phyloP scores from a whole-genome alignment of 1,139 yeast species.

The Saccharomycopsis crataegensis region DNA sequence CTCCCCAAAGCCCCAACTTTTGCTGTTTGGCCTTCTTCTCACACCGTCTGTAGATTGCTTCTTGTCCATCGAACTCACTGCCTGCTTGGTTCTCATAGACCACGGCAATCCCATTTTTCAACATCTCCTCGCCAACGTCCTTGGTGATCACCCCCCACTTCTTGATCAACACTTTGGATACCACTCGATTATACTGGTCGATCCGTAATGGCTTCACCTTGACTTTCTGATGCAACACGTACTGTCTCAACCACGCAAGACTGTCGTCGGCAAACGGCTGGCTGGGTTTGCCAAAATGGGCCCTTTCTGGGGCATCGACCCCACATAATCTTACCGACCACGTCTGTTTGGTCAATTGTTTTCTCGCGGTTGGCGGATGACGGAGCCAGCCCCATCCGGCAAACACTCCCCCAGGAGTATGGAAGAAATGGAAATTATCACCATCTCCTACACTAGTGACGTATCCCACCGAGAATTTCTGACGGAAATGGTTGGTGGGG shows the following conservation, averaged over 20 bases:
- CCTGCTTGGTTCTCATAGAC: constrained; percentile 78
- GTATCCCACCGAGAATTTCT: constrained; percentile 55
- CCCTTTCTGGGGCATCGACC: constrained; percentile 95
- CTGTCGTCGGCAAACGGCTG: constrained; percentile 89
- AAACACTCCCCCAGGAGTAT: constrained; percentile 83
- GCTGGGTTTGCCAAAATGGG: constrained; percentile 92
- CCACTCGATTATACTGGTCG: constrained; percentile 88
- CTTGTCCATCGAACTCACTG: constrained; percentile 81
- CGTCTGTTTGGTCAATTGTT: constrained; percentile 33
- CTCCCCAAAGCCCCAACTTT: constrained; percentile 67
- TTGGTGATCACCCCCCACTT: constrained; percentile 54
- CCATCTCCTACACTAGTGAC: constrained; percentile 97
- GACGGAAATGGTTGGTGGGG: constrained; percentile 33
- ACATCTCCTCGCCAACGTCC: constrained; percentile 85
- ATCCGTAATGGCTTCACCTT: constrained; percentile 69
- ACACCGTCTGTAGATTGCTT: constrained; percentile 45
- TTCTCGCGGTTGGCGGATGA: constrained; percentile 36
- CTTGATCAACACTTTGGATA: constrained; percentile 69
- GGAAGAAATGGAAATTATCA: constrained; percentile 86
- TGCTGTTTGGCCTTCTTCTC: constrained; percentile 54
- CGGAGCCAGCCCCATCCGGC: constrained; percentile 96
- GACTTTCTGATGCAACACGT: constrained; percentile 57
- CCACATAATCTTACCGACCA: constrained; percentile 72
- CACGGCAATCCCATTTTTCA: constrained; percentile 72
- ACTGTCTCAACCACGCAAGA: constrained; percentile 60